phyloP scores from a whole-genome alignment of 2,329 filamentous ascomycete genomes.

The Acrocalymma vagum region DNA sequence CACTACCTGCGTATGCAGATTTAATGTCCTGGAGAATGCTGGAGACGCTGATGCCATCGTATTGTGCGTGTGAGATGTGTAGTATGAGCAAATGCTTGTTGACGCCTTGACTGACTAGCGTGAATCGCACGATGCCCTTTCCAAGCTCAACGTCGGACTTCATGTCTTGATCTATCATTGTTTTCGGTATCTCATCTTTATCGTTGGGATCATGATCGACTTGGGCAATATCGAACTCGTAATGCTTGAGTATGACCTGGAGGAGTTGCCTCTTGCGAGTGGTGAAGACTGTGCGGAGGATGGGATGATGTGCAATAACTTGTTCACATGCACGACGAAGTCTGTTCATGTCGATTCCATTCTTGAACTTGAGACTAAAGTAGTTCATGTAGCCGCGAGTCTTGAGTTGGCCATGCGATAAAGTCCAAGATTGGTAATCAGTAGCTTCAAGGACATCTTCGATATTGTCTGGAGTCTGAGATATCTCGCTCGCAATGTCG shows the following conservation, averaged over 20 bases:
- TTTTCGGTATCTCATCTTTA: neutral
- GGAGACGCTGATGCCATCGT: constrained; percentile 18
- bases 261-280: constrained; percentile 2
- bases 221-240: constrained; percentile 1
- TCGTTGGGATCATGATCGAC: neutral
- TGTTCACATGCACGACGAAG: neutral
- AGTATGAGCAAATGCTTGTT: constrained; percentile 8
- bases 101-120: constrained; percentile 3
- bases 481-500: neutral
- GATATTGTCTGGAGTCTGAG: neutral
- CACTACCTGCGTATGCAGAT: constrained; percentile 2
- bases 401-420: neutral
- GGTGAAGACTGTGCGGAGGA: constrained; percentile 13
- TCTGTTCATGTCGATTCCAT: neutral
- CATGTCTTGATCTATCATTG: constrained; percentile 1
- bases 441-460: constrained; percentile 3
- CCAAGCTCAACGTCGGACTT: neutral
- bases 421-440: constrained; percentile 3
- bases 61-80: constrained; percentile 24
- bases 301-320: constrained; percentile 9
- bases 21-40: constrained; percentile 9
- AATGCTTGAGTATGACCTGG: constrained; percentile 1
- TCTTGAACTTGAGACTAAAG: constrained; percentile 1
- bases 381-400: constrained; percentile 6
- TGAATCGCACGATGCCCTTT: constrained; percentile 4